These are phyloP conservation scores for Penicillium griseofulvum DNA, from an alignment of 2,329 filamentous ascomycete genomes.

Conservation along the genomic window DNA sequence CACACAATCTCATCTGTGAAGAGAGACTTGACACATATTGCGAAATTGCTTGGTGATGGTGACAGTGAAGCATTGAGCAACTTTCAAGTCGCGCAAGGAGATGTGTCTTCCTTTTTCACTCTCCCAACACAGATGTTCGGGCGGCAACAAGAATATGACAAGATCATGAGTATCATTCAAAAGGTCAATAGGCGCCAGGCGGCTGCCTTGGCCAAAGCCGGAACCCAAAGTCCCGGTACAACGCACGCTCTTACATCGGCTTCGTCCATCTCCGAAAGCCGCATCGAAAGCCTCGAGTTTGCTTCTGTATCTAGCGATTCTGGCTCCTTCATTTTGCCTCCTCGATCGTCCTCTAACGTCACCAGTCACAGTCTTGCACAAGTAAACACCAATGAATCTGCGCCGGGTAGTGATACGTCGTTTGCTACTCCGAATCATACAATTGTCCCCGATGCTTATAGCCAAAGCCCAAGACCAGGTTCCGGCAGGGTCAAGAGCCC, in stretches of 20 bases:
- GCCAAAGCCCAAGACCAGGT: conserved; percentile 4
- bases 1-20: conserved; percentile 85
- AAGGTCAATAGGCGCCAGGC: conserved; percentile 67
- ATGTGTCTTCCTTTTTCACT: conserved; percentile 90
- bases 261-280: conserved; percentile 53
- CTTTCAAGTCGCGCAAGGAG: conserved; percentile 75
- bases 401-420: conserved; percentile 35
- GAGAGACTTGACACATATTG: conserved; percentile 72
- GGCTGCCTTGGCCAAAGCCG: conserved; percentile 31
- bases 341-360: conserved; percentile 40
- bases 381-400: conserved; percentile 36
- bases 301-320: conserved; percentile 58
- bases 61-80: conserved; percentile 68
- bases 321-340: conserved; percentile 43
- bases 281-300: conserved; percentile 48
- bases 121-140: conserved; percentile 80
- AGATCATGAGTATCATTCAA: conserved; percentile 72
- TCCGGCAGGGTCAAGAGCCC: conserved; percentile 37
- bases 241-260: conserved; percentile 52
- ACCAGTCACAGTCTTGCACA: conserved; percentile 29
- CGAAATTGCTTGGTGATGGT: conserved; percentile 71
- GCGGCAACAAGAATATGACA: conserved; percentile 67
- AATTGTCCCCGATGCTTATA: conserved; percentile 9
- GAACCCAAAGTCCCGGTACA: conserved; percentile 38
- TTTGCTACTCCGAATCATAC: conserved; percentile 32